Base-by-base conservation (phyloP, 2,329 filamentous ascomycete genomes). In the Didymella arachidicola region DNA sequence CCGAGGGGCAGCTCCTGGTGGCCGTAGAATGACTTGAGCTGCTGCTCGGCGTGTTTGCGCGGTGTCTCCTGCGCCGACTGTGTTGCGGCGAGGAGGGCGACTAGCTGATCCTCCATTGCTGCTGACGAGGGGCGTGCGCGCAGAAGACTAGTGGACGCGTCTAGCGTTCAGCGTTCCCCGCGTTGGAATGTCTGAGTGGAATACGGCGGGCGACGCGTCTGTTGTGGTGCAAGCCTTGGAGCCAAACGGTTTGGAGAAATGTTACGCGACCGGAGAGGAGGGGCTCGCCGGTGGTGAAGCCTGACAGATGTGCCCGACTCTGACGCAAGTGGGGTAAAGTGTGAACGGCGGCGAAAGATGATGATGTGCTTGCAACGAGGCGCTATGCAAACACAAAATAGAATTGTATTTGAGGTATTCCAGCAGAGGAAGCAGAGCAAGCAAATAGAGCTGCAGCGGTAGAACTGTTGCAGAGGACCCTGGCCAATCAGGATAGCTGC, bases 81-180 rank as follows among this genome's bases (percentile, higher is more conserved):
- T 48, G 93, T 96, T 79, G 93, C 92, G 72, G 89, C 87, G 65
- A 99, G 88, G 77, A 98, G 86, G 78, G 89, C 88, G 70, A 95
- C 88, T 78, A 99, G 87, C 83, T 96, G 89, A 80, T 96, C 89
- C 85, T 97, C 93, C 93, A 97, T 97, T 71, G 56, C 46, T 59
- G 59, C 54, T 47, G 57, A 59, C 57, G 64, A 61, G 63, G 65
- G 65, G 65, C 60, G 62, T 61, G 66, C 59, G 63, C 61, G 66
- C 65, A 65, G 56, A 68, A 54, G 62, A 61, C 66, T 69, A 68
- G 65, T 68, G 65, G 61, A 60, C 66, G 59, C 62, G 65, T 69
- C 70, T 70, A 70, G 70, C 65, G 68, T 64, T 61, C 61, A 70
- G 69, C 65, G 68, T 64, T 61, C 61, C 63, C 63, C 63, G 65